Evolutionary conservation across 163 green algal genomes (phyloP), one percentile per base, ranked within the genome.

Genomic region (Chlamydomonas reinhardtii): DNA sequence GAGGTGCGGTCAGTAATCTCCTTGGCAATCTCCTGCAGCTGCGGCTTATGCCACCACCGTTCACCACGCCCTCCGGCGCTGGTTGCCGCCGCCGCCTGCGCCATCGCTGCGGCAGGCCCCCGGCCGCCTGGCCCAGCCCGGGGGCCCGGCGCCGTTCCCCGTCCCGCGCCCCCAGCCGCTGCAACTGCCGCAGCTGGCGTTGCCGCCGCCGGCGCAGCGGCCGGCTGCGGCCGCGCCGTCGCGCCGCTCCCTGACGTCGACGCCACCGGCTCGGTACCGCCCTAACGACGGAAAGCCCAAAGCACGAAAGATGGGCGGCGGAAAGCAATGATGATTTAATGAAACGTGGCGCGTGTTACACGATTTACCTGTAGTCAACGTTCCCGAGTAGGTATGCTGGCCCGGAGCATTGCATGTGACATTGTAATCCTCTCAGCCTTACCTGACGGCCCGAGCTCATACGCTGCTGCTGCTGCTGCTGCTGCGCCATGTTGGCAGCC

Each of bases 1-100:
- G 34, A 8, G 8, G 62, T 59, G 8, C 80, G 80, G 22, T 86
- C 70, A 17, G 80, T 86, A 22, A 86, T 86, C 37, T 32, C 80
- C 20, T 59, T 71, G 20, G 80, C 80, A 31, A 79, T 71, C 34
- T 86, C 80, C 69, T 80, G 79, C 15, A 80, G 70, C 80, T 78
- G 54, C 27, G 52, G 80, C 80, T 86, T 86, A 6, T 86, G 80
- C 80, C 80, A 86, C 80, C 80, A 86, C n/a, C n/a, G n/a, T n/a
- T n/a, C n/a, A n/a, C n/a, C n/a, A 15, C 80, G 80, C 20, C 52
- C 72, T 2, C 34, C 34, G 5, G 35, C 69, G 12, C 14, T 32
- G 9, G 0, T 32, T 6, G 34, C 35, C 2, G 34, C 69, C 1
- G 34, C 69, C 22, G 34, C 64, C 11, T 31, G 64, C 69, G 22